Evolutionary conservation across 2,329 filamentous ascomycete species (phyloP).

Genomic region (Alternaria viburni): DNA sequence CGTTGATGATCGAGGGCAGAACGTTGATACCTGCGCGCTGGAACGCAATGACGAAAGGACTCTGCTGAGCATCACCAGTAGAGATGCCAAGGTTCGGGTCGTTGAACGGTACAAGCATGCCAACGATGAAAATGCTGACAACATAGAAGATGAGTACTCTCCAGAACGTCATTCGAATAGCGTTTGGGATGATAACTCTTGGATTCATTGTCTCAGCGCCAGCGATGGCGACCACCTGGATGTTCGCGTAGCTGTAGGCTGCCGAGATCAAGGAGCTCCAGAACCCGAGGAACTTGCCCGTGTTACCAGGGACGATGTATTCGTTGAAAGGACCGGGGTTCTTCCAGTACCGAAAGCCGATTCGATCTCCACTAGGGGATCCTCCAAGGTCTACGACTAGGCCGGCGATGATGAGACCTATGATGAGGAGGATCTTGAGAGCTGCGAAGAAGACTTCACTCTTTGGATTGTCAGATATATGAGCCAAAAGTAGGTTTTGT

Average conservation of each 20-base stretch:
- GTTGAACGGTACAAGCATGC: slow-evolving; percentile 61
- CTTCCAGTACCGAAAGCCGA: slow-evolving; percentile 72
- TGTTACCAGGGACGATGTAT: slow-evolving; percentile 57
- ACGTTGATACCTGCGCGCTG: slow-evolving; percentile 69
- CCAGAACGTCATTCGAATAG: slow-evolving; percentile 59
- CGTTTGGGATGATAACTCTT: slow-evolving; percentile 56
- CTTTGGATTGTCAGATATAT: slow-evolving; percentile 20
- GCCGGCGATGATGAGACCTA: slow-evolving; percentile 37
- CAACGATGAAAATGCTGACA: slow-evolving; percentile 58
- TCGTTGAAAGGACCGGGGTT: slow-evolving; percentile 62
- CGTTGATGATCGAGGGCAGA: slow-evolving; percentile 75
- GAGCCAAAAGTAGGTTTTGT: neutral
- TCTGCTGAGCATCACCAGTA: slow-evolving; percentile 34
- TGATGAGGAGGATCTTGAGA: slow-evolving; percentile 51
- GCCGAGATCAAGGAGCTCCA: slow-evolving; percentile 62
- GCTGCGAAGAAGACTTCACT: slow-evolving; percentile 57
- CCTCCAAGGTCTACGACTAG: slow-evolving; percentile 40
- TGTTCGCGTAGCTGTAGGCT: slow-evolving; percentile 36
- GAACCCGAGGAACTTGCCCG: slow-evolving; percentile 68
- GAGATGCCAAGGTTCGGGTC: slow-evolving; percentile 58
- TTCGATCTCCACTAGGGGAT: slow-evolving; percentile 31
- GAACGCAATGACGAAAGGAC: slow-evolving; percentile 66
- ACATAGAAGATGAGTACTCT: slow-evolving; percentile 62
- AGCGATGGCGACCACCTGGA: slow-evolving; percentile 38
- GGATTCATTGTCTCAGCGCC: slow-evolving; percentile 41